Evolutionary conservation across 2,329 filamentous ascomycete species (phyloP).

Genomic region (Drechslerella stenobrocha): DNA sequence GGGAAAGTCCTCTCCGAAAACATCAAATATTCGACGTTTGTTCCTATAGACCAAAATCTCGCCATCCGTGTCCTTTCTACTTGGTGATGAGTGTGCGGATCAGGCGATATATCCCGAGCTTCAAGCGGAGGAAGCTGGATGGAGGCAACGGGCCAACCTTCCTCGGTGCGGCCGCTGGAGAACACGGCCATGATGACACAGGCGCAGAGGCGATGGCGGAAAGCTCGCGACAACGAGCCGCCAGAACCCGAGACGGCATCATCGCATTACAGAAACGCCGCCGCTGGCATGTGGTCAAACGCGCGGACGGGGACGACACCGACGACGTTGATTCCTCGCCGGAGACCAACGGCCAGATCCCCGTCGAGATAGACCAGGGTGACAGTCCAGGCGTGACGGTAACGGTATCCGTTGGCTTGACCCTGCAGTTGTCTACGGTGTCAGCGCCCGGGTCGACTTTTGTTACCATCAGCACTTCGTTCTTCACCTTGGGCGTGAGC

Average conservation of each 20-base stretch:
- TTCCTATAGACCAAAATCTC: conserved; percentile 15
- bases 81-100: conserved; percentile 47
- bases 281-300: conserved; percentile 15
- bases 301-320: conserved; percentile 10
- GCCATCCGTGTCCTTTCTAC: conserved; percentile 6
- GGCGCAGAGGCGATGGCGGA: neutral
- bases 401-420: conserved; percentile 40
- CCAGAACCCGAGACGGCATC: conserved; percentile 19
- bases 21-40: conserved; percentile 20
- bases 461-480: conserved; percentile 30
- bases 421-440: conserved; percentile 33
- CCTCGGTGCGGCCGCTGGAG: conserved; percentile 22
- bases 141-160: conserved; percentile 18
- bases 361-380: conserved; percentile 7
- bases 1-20: conserved; percentile 15
- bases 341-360: conserved; percentile 12
- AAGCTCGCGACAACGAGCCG: conserved; percentile 21
- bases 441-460: conserved; percentile 28
- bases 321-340: conserved; percentile 6
- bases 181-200: neutral
- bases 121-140: conserved; percentile 42
- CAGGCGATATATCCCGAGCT: conserved; percentile 47
- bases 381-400: conserved; percentile 25
- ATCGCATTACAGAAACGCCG: conserved; percentile 10
- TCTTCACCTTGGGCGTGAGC: conserved; percentile 39